Evolutionary conservation across 345 rosid species (phyloP), one percentile per base, ranked within the genome.

Genomic region (Hibiscus trionum): DNA sequence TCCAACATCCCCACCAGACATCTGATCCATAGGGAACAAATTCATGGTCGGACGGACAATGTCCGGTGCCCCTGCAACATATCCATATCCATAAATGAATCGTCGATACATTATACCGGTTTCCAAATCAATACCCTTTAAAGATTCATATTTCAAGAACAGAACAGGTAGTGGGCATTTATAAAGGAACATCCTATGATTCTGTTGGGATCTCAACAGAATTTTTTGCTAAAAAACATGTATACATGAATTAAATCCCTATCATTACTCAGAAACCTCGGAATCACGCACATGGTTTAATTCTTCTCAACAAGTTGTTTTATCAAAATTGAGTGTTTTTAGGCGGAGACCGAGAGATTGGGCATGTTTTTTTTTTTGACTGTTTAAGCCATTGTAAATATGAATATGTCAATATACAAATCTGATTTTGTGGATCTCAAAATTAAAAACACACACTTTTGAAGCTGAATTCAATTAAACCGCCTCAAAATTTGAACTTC

Each of bases 11-110:
- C 73, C 78, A 47, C n/a, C 57, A 0, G 76, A 71, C 35, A 58
- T 75, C 19, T 68, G 77, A 57, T 6, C 44, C 2, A 16, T 3
- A 4, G 96, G 96, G 73, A 90, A 90, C 19, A 87, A 77, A 77
- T 82, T 88, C 91, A 88, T 79, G 1, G 93, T 87, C 2, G 77
- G 75, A 73, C 76, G 77, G 17, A 68, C 11, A 44, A 57, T 35
- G 55, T 81, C 87, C 1, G 81, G 65, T 11, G 53, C 15, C 4
- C 79, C 88, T 84, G 80, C 55, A 84, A 56, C 61, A 82, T 42
- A 56, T 56, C 61, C 39, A 74, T 70, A 75, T 29, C 37, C 56
- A 77, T 70, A 72, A 31, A 73, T 31, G 4, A 69, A 50, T 44
- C 14, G 11, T 26, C 10, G 16, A 76, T 66, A 73, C 72, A 76